Percentiles rank a stretch among this genome's conserved stretches.
Evolutionary conservation across 2,329 filamentous ascomycete species (phyloP).

Genomic region (Bipolaris victoriae): DNA sequence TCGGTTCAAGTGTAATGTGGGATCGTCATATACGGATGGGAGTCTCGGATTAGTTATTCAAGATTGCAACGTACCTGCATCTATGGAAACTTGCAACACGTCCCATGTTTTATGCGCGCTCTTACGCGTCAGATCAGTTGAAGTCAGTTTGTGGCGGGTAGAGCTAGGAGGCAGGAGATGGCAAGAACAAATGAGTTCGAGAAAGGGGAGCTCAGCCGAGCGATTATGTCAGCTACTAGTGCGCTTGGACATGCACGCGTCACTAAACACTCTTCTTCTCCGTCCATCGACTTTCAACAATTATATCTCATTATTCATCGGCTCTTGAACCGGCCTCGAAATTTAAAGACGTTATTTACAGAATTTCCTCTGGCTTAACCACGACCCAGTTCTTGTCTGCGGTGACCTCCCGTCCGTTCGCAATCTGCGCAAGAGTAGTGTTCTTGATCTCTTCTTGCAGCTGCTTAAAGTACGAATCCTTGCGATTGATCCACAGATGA

Average conservation of each 20-base stretch:
- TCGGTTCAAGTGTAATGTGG: slow-evolving; percentile 26
- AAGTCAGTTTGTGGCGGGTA: neutral
- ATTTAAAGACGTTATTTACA: slow-evolving; percentile 12
- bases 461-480: slow-evolving; percentile 25
- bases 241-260: neutral
- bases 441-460: slow-evolving; percentile 33
- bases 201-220: slow-evolving; percentile 5
- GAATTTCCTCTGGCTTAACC: slow-evolving; percentile 38
- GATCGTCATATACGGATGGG: slow-evolving; percentile 14
- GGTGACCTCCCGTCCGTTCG: slow-evolving; percentile 36
- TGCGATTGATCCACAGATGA: slow-evolving; percentile 40
- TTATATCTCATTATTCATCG: neutral
- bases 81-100: neutral
- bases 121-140: neutral
- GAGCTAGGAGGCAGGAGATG: neutral
- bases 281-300: neutral
- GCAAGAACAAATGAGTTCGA: neutral
- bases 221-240: slow-evolving; percentile 11
- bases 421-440: slow-evolving; percentile 31
- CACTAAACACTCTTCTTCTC: neutral
- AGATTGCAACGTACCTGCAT: slow-evolving; percentile 2
- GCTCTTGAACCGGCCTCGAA: neutral
- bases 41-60: neutral
- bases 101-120: neutral
- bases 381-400: slow-evolving; percentile 43